Base-by-base conservation (phyloP, 2,329 filamentous ascomycete genomes). In the Sporothrix schenckii region DNA sequence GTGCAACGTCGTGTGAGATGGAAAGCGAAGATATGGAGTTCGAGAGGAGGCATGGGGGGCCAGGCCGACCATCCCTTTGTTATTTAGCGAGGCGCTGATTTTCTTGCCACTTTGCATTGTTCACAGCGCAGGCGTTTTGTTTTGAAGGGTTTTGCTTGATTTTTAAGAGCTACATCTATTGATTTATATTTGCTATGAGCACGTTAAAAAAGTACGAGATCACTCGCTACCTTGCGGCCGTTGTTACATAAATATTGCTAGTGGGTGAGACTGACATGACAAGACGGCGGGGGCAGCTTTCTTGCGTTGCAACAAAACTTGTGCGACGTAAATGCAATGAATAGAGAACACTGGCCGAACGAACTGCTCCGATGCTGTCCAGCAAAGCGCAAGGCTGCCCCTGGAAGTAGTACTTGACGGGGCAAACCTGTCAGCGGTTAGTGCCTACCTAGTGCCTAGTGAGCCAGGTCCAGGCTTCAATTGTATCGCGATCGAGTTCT, bases 101-200 rank as follows among this genome's bases (percentile, higher is more conserved):
- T 50, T 10, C 34, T 50, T 65, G 19, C 6, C 30, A 19, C 34
- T 34, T 19, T 30, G 60, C 60, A 63, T 63, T 27, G 34, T 34
- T 10, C 61, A 47, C 58, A 66, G 61, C 44, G 61, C 24, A 27
- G 44, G 61, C 61, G 61, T 49, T 66, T 34, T 65, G 60, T 49
- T 49, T 66, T 65, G 0, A 49, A 1, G 30, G 11, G 3, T 63
- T 27, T 27, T 49, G 9, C 13, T 60, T 16, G 34, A 34, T 60
- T 44, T 24, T 44, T 24, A 13, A 14, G 5, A 3, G 19, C n/a
- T 44, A 14, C n/a, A 24, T 41, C 11, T 41, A 13, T 60, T 60
- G 7, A 41, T 39, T 60, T 13, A 34, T 9, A 34, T 34, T 34
- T 34, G 34, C 34, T 34, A 34, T 34, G 6, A 34, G 34, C 34